Conservation (phyloP, 1,284 basidiomycete species). For the Sporisorium exsertum region DNA sequence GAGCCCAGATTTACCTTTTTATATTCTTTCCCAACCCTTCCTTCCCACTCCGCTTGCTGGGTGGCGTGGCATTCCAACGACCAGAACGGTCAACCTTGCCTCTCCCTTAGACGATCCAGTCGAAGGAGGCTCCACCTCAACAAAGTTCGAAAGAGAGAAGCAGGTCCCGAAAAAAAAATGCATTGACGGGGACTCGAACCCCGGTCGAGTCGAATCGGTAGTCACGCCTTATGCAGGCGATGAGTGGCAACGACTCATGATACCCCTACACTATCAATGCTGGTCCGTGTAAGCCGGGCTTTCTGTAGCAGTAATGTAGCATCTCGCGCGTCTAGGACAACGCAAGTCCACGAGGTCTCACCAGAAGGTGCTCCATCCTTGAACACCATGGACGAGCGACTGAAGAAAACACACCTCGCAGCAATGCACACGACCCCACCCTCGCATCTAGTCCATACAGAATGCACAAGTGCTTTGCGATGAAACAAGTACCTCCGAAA, state of each 20-base stretch:
- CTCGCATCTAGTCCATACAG: background rate
- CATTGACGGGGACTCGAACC: constrained; percentile 58
- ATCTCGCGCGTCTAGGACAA: too few species aligned
- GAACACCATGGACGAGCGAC: background rate
- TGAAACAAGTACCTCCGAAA: too few species aligned
- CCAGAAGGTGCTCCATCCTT: background rate
- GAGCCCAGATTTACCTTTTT: background rate
- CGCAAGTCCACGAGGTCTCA: too few species aligned
- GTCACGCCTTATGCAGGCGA: constrained; percentile 16
- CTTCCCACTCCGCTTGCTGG: too few species aligned
- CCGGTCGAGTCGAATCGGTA: constrained; percentile 53
- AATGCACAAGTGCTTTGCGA: background rate
- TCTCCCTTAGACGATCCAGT: too few species aligned
- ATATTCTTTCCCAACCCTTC: background rate
- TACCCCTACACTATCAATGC: constrained; percentile 54
- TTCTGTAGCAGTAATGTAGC: background rate
- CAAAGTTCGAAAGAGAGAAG: constrained; percentile 4
- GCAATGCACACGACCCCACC: too few species aligned
- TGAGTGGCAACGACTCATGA: constrained; percentile 54
- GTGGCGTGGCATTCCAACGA: background rate
- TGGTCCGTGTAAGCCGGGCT: background rate
- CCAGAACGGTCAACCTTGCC: background rate
- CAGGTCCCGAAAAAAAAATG: constrained; percentile 34
- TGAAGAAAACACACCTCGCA: background rate
- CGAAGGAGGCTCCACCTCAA: too few species aligned